Conservation (phyloP, 352 stramenopile genomes). For the Globisporangium lucens region DNA sequence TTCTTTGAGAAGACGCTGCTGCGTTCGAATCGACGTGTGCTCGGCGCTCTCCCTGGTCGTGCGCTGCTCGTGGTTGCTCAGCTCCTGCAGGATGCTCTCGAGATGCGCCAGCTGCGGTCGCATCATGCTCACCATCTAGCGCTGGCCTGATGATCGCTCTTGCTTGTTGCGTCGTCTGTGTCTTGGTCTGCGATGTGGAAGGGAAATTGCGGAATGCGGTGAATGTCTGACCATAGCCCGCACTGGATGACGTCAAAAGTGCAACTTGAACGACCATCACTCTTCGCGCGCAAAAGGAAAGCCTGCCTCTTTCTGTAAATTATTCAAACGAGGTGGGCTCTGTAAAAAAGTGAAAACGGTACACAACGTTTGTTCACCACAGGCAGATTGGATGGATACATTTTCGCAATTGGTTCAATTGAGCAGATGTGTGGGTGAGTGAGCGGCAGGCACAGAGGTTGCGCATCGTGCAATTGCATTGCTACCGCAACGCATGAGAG, state of each 20-base stretch:
- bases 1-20: slow-evolving; percentile 54
- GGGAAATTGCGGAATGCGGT: slow-evolving; percentile 11
- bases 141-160: neutral
- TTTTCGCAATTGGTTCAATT: neutral
- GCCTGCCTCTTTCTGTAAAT: neutral
- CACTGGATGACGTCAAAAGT: neutral
- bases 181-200: neutral
- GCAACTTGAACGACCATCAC: slow-evolving; percentile 17
- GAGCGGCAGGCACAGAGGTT: neutral
- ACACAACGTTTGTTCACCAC: neutral
- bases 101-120: slow-evolving; percentile 36
- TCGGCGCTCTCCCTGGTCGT: slow-evolving; percentile 43
- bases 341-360: neutral
- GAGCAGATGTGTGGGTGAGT: neutral
- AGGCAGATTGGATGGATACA: neutral
- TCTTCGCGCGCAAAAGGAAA: slow-evolving; percentile 3
- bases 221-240: neutral
- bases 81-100: slow-evolving; percentile 51
- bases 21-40: slow-evolving; percentile 35
- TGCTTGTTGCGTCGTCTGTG: neutral
- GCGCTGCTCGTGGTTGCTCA: slow-evolving; percentile 49
- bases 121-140: slow-evolving; percentile 6
- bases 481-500: neutral
- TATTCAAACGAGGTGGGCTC: neutral
- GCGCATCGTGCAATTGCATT: neutral